Conservation (phyloP, 2,329 filamentous ascomycete species). For the Botrytis fragariae region DNA sequence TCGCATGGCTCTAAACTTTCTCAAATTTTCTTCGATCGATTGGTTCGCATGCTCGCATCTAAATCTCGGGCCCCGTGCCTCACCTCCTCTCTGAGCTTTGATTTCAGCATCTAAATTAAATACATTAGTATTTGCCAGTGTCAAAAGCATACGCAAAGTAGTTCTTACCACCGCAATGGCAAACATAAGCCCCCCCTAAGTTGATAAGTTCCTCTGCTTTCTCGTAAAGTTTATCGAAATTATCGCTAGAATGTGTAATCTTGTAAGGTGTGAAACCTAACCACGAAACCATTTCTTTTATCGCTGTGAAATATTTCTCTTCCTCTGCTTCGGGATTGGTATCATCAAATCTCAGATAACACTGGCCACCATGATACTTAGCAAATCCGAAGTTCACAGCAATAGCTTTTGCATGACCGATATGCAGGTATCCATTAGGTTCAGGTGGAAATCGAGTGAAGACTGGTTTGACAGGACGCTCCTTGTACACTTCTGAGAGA, state of each 20-base stretch:
- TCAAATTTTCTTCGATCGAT: slow-evolving; percentile 70
- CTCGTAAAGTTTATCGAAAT: slow-evolving; percentile 82
- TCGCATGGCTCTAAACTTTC: slow-evolving; percentile 84
- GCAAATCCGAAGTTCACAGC: slow-evolving; percentile 96
- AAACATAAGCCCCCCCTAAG: slow-evolving; percentile 74
- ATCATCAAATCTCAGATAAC: slow-evolving; percentile 82
- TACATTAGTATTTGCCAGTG: slow-evolving; percentile 31
- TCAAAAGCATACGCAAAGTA: neutral
- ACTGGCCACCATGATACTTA: slow-evolving; percentile 70
- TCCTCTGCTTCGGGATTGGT: slow-evolving; percentile 95
- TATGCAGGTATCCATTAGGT: slow-evolving; percentile 90
- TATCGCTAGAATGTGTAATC: slow-evolving; percentile 86
- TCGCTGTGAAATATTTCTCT: slow-evolving; percentile 84
- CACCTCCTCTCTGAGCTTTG: slow-evolving; percentile 81
- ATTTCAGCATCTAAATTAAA: slow-evolving; percentile 63
- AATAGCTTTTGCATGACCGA: slow-evolving; percentile 94
- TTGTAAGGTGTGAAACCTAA: slow-evolving; percentile 71
- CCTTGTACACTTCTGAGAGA: slow-evolving; percentile 67
- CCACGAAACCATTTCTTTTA: slow-evolving; percentile 85
- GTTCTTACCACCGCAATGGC: slow-evolving; percentile 66
- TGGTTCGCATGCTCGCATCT: slow-evolving; percentile 79
- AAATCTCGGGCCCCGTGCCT: slow-evolving; percentile 67
- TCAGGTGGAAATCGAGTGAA: slow-evolving; percentile 78
- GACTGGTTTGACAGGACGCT: slow-evolving; percentile 60
- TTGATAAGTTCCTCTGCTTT: slow-evolving; percentile 81